A percentile compares a stretch with the other conserved stretches of the same genome.
Conservation (phyloP, 331 rosid species). For the Cydonia oblonga region DNA sequence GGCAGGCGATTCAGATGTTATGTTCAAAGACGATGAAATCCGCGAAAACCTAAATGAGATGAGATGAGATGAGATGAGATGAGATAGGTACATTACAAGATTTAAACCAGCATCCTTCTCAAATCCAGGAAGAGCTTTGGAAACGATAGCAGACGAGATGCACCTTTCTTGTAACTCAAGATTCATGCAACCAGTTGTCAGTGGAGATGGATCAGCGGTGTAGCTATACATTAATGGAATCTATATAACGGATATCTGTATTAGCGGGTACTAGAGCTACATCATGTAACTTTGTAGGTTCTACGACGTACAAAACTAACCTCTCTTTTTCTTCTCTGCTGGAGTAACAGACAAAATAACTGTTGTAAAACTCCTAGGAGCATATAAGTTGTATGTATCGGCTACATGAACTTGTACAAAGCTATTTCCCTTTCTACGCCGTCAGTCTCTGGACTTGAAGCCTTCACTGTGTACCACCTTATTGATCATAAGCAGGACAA, state of each 20-base stretch:
- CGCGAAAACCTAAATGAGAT: slow-evolving; percentile 14
- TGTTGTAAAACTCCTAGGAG: neutral
- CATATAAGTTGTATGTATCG: neutral
- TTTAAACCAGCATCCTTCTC: slow-evolving; percentile 20
- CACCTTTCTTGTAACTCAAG: neutral
- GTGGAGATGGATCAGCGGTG: neutral
- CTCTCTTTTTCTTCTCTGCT: neutral
- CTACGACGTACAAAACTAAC: neutral
- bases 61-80: neutral
- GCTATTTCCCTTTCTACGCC: neutral
- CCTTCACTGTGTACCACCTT: neutral
- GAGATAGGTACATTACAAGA: slow-evolving; percentile 32
- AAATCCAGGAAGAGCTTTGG: neutral
- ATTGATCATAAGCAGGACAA: slow-evolving; percentile 19
- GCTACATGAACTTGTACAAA: neutral
- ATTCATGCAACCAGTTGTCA: neutral
- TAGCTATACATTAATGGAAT: too few relatives aligned
- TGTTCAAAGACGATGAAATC: slow-evolving; percentile 28
- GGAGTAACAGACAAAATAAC: too few relatives aligned
- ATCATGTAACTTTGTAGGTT: slow-evolving; percentile 1
- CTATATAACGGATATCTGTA: neutral
- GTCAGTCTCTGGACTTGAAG: neutral
- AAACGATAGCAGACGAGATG: neutral
- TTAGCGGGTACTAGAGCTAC: neutral
- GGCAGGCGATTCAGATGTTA: slow-evolving; percentile 19